Percentiles rank a stretch among this genome's conserved stretches.
phyloP scores from a whole-genome alignment of 2,329 filamentous ascomycete species.

The Sarocladium brachiariae region DNA sequence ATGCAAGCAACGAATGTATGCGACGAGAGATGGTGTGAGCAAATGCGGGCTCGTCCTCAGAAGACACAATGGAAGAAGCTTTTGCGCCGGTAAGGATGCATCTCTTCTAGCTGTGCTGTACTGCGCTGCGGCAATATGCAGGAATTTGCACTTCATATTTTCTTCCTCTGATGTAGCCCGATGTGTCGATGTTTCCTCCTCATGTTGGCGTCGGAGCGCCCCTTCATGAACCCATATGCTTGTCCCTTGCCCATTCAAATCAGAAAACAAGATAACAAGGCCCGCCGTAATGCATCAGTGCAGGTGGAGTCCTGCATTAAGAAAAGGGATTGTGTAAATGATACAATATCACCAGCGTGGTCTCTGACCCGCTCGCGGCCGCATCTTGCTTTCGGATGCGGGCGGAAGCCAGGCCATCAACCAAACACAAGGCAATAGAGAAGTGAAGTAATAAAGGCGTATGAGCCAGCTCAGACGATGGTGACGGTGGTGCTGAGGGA shows the following conservation, averaged over 20 bases:
- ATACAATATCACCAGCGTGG: background rate
- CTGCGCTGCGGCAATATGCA: background rate
- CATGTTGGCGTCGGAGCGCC: background rate
- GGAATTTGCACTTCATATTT: background rate
- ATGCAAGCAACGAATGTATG: background rate
- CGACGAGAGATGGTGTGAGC: background rate
- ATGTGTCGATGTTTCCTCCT: background rate
- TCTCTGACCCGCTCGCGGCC: background rate
- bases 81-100: background rate
- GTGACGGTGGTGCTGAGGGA: constrained; percentile 7
- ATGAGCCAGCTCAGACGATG: constrained; percentile 7
- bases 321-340: background rate
- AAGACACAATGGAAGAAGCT: background rate
- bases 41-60: too few species aligned
- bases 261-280: background rate
- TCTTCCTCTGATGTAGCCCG: background rate
- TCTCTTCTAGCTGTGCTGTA: background rate
- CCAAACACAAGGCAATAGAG: background rate
- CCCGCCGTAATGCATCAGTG: constrained; percentile 6
- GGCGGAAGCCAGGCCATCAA: background rate
- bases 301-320: constrained; percentile 7
- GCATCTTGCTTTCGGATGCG: background rate
- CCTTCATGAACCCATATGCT: constrained; percentile 2
- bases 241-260: background rate
- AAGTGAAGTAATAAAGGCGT: background rate